These are phyloP conservation scores for Aspergillus ochraceoroseus DNA, from an alignment of 2,329 filamentous ascomycete genomes.

Conservation along the genomic window DNA sequence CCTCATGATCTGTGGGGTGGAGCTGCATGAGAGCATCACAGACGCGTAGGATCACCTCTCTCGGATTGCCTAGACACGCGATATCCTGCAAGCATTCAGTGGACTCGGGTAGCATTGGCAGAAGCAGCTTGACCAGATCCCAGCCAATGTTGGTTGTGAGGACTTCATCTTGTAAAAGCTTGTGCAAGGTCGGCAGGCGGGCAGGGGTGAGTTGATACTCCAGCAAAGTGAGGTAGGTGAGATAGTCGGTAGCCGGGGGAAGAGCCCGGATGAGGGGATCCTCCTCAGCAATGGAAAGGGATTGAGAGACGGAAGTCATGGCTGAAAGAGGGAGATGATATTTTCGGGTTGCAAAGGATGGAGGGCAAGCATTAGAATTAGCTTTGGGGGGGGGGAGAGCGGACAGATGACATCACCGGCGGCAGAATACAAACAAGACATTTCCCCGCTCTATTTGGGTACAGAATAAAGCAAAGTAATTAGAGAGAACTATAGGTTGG, in stretches of 20 bases:
- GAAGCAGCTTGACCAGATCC: constrained; percentile 59
- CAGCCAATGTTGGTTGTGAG: constrained; percentile 61
- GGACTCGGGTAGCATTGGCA: constrained; percentile 56
- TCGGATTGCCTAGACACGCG: constrained; percentile 57
- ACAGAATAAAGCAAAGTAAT: no score
- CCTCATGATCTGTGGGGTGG: constrained; percentile 42
- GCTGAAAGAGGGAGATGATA: background rate
- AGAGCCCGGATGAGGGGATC: constrained; percentile 55
- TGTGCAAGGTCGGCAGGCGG: constrained; percentile 55
- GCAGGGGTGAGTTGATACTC: constrained; percentile 59
- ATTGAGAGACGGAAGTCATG: constrained; percentile 6
- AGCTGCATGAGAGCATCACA: constrained; percentile 57
- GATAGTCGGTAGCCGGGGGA: constrained; percentile 58
- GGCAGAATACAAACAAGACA: no score
- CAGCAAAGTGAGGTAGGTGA: constrained; percentile 62
- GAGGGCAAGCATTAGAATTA: background rate
- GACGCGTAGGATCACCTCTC: constrained; percentile 61
- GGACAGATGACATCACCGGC: no score
- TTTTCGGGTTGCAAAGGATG: constrained; percentile 1
- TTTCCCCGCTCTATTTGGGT: no score
- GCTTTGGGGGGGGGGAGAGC: background rate
- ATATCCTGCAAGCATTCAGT: constrained; percentile 58
- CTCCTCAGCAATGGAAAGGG: constrained; percentile 27
- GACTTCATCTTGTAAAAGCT: constrained; percentile 56
- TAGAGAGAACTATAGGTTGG: no score